phyloP scores from a whole-genome alignment of 768 basidiomycete species.

The Pulveroboletus sp. region DNA sequence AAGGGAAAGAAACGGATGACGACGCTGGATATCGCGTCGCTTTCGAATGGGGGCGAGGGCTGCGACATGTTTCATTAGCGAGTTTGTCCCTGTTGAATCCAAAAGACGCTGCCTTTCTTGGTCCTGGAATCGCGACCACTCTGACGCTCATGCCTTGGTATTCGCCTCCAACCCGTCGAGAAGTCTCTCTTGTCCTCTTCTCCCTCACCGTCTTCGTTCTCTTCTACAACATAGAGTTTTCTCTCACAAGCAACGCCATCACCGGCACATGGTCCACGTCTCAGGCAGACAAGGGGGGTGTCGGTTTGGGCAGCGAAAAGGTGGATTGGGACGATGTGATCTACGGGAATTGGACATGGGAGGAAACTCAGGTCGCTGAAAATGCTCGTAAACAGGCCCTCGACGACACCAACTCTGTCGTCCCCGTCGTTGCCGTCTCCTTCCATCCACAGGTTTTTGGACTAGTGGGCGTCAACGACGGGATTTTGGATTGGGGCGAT shows the following conservation, averaged over 20 bases:
- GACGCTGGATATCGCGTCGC: constrained; percentile 27
- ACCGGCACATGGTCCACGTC: constrained; percentile 19
- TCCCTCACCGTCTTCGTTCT: constrained; percentile 62
- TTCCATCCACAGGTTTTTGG: constrained; percentile 19
- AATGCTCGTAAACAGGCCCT: constrained; percentile 46
- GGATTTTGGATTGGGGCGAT: constrained; percentile 51
- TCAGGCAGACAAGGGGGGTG: constrained; percentile 20
- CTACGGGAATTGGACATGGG: constrained; percentile 68
- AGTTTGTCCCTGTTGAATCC: neutral
- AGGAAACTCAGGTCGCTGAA: constrained; percentile 53
- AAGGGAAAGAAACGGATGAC: constrained; percentile 49
- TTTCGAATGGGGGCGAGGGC: constrained; percentile 14
- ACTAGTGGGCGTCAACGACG: constrained; percentile 42
- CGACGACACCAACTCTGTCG: constrained; percentile 20
- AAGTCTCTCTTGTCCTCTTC: constrained; percentile 63
- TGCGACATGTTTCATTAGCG: constrained; percentile 6
- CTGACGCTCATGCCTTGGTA: constrained; percentile 49
- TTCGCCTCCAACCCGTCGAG: constrained; percentile 66
- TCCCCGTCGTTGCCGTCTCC: constrained; percentile 22
- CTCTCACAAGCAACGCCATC: constrained; percentile 44
- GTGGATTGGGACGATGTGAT: constrained; percentile 55
- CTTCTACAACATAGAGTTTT: constrained; percentile 68
- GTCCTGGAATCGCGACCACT: neutral
- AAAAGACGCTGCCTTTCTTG: neutral
- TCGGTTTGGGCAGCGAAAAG: constrained; percentile 29